phyloP scores from a whole-genome alignment of 2,329 filamentous ascomycete genomes.

The Cladophialophora immunda region DNA sequence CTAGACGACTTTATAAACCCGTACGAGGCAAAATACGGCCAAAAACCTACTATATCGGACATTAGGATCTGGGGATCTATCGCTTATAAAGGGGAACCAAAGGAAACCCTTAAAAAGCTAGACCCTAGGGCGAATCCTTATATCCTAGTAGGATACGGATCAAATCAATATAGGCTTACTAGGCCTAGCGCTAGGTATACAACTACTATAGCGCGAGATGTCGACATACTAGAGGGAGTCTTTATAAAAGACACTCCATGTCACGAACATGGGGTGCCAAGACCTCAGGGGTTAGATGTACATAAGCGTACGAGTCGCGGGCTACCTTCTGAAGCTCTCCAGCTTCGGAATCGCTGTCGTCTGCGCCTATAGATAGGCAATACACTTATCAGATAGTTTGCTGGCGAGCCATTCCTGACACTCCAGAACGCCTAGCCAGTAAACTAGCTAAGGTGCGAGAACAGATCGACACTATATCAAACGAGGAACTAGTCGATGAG shows the following conservation, averaged over 20 bases:
- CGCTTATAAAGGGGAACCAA: background rate
- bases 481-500: background rate
- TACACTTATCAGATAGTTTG: too few species aligned
- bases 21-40: too few species aligned
- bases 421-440: background rate
- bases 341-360: too few species aligned
- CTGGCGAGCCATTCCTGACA: too few species aligned
- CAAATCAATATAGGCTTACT: background rate
- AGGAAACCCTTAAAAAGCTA: background rate
- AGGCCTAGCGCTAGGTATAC: background rate
- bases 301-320: too few species aligned
- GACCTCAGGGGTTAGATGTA: too few species aligned
- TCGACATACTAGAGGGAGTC: background rate
- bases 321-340: too few species aligned
- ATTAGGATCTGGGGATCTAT: background rate
- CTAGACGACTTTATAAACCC: too few species aligned
- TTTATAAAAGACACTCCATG: background rate
- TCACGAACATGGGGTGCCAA: too few species aligned
- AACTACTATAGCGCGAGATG: background rate
- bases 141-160: background rate
- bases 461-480: background rate
- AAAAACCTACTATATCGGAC: background rate
- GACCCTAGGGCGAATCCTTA: background rate
- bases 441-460: background rate
- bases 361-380: too few species aligned